Conservation (phyloP, 2,329 filamentous ascomycete genomes). For the Lachnellula cervina region DNA sequence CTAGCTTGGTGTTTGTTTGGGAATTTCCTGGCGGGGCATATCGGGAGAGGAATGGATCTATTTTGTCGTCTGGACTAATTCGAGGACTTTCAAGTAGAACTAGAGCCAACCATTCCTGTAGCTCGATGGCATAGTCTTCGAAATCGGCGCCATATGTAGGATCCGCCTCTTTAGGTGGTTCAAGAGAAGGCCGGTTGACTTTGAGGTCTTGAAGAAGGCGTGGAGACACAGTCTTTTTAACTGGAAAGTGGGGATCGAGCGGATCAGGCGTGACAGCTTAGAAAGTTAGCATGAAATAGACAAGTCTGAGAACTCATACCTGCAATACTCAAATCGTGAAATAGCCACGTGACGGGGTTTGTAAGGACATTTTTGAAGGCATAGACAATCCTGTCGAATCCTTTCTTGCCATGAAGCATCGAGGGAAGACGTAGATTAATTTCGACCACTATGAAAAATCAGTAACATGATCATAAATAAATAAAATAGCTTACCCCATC, state of each 20-base stretch:
- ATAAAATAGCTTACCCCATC: constrained; percentile 58
- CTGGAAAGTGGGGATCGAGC: constrained; percentile 42
- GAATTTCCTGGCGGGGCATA: constrained; percentile 51
- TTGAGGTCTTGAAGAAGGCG: constrained; percentile 27
- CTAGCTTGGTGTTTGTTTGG: constrained; percentile 32
- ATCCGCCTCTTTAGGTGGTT: constrained; percentile 27
- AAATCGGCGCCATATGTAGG: constrained; percentile 44
- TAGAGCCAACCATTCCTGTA: constrained; percentile 75
- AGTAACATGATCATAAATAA: constrained; percentile 25
- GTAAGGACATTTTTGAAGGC: constrained; percentile 63
- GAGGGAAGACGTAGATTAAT: constrained; percentile 67
- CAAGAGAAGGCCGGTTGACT: constrained; percentile 26
- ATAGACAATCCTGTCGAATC: constrained; percentile 29
- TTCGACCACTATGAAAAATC: constrained; percentile 57
- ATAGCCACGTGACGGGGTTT: constrained; percentile 68
- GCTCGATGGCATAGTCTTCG: constrained; percentile 57
- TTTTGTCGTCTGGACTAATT: constrained; percentile 48
- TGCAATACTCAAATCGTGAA: constrained; percentile 55
- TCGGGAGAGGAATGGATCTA: constrained; percentile 65
- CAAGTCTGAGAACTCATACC: constrained; percentile 34
- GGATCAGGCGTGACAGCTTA: constrained; percentile 46
- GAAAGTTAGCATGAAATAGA: not conserved
- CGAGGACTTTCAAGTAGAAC: constrained; percentile 61
- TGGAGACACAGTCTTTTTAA: constrained; percentile 36
- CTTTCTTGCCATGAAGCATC: constrained; percentile 55